Evolutionary conservation across 805 yeast genomes (phyloP).

Genomic region (Cyberlindnera xishuangbannaensis): DNA sequence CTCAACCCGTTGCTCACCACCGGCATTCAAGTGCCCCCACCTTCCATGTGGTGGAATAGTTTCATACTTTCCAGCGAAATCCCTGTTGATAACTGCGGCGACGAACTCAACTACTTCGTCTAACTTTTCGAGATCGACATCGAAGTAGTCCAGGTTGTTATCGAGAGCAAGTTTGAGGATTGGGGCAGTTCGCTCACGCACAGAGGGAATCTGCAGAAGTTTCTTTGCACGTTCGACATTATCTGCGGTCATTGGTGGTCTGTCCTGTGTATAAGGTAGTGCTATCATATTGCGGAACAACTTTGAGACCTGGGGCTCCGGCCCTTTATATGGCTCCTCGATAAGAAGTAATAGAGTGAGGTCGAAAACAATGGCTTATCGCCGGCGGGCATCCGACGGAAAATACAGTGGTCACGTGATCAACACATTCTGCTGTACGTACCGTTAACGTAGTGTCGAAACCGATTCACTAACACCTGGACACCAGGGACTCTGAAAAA

Average conservation of each 20-base stretch:
- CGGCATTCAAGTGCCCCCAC: constrained; percentile 59
- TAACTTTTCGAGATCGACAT: constrained; percentile 38
- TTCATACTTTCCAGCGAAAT: constrained; percentile 38
- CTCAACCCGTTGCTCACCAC: constrained; percentile 40
- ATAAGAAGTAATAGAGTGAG: no score
- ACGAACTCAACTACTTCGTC: constrained; percentile 41
- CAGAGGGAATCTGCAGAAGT: constrained; percentile 46
- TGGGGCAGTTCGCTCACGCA: constrained; percentile 44
- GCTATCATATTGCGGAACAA: no score
- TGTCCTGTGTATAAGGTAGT: no score
- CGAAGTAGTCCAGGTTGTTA: constrained; percentile 36
- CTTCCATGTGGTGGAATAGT: constrained; percentile 62
- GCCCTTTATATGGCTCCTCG: no score
- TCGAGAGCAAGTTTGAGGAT: constrained; percentile 36
- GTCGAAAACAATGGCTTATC: no score
- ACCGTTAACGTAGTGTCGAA: no score
- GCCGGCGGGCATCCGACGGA: neutral
- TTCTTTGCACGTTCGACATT: constrained; percentile 20
- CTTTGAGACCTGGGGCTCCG: no score
- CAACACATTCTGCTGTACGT: no score
- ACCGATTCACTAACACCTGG: constrained; percentile 15
- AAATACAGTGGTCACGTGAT: no score
- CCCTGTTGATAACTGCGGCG: constrained; percentile 33
- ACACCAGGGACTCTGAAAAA: constrained; percentile 22
- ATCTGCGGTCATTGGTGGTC: constrained; percentile 6